Evolutionary conservation across 164 flowering plant genomes (phyloP).

Genomic region (Pachysandra terminalis): DNA sequence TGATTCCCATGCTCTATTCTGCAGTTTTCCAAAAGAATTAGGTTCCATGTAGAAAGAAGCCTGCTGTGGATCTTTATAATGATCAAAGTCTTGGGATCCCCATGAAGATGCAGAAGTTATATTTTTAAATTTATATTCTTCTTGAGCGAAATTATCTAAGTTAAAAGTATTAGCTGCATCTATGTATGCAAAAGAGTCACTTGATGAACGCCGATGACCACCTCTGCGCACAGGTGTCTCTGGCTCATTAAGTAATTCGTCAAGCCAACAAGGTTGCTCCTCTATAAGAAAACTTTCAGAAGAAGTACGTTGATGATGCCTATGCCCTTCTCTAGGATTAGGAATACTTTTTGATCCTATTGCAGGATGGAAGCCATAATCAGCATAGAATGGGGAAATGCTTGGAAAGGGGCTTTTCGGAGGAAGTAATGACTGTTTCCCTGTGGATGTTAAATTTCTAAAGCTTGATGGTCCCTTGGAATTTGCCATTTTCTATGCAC

Average conservation of each 20-base stretch:
- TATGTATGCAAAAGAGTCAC: conserved; percentile 70
- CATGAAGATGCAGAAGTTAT: conserved; percentile 31
- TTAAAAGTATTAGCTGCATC: conserved; percentile 38
- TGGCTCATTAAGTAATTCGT: conserved; percentile 75
- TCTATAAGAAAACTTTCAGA: conserved; percentile 62
- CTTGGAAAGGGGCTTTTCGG: conserved; percentile 70
- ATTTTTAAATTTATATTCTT: conserved; percentile 31
- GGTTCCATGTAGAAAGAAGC: conserved; percentile 34
- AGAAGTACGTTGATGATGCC: conserved; percentile 58
- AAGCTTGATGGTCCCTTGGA: conserved; percentile 47
- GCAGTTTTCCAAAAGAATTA: conserved; percentile 24
- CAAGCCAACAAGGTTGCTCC: conserved; percentile 85
- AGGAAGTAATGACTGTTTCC: conserved; percentile 62
- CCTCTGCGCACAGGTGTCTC: conserved; percentile 57
- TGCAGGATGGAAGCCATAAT: conserved; percentile 33
- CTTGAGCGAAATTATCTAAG: conserved; percentile 33
- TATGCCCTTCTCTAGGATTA: conserved; percentile 45
- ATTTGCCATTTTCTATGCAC: conserved; percentile 38
- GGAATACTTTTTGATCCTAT: conserved; percentile 37
- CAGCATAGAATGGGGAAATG: conserved; percentile 38
- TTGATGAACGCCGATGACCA: conserved; percentile 72
- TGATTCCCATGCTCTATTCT: conserved; percentile 38
- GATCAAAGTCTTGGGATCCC: conserved; percentile 44
- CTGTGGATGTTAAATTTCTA: conserved; percentile 39
- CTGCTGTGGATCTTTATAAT: conserved; percentile 30